Evolutionary conservation across 345 rosid species (phyloP).

Genomic region (Rhodomyrtus tomentosa): DNA sequence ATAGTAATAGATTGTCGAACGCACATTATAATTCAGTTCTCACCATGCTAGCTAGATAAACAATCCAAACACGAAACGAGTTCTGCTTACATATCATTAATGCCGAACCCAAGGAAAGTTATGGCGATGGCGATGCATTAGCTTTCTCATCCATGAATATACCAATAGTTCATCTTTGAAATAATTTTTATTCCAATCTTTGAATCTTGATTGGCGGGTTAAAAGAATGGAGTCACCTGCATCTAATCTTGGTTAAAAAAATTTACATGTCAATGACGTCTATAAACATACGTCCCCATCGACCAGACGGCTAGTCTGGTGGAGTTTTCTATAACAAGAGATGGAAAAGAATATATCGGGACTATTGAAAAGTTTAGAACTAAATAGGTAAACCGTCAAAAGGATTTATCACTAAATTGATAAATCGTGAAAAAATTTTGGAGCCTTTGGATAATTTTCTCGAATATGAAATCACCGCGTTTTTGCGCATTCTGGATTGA

Average conservation of each 20-base stretch:
- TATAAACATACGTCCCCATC: not conserved
- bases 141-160: not conserved
- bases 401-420: not conserved
- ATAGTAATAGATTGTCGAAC: not conserved
- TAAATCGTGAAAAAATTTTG: not conserved
- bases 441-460: not conserved
- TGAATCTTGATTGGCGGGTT: not conserved
- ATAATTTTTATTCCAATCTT: not conserved
- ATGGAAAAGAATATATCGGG: not conserved
- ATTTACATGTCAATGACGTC: not conserved
- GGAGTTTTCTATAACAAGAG: not conserved
- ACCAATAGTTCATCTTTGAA: not conserved
- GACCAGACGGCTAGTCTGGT: fast-evolving
- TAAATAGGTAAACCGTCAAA: not conserved
- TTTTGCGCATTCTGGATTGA: not conserved
- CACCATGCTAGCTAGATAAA: not conserved
- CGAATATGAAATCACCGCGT: not conserved
- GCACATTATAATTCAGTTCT: not conserved
- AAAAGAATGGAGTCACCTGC: not conserved
- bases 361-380: not conserved
- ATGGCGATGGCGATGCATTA: not conserved
- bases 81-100: not conserved
- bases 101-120: not conserved
- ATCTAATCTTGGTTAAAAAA: not conserved
- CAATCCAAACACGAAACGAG: not conserved